These are phyloP conservation scores for Persicaria tinctoria DNA, from an alignment of 148 eudicot species.

Conservation along the genomic window DNA sequence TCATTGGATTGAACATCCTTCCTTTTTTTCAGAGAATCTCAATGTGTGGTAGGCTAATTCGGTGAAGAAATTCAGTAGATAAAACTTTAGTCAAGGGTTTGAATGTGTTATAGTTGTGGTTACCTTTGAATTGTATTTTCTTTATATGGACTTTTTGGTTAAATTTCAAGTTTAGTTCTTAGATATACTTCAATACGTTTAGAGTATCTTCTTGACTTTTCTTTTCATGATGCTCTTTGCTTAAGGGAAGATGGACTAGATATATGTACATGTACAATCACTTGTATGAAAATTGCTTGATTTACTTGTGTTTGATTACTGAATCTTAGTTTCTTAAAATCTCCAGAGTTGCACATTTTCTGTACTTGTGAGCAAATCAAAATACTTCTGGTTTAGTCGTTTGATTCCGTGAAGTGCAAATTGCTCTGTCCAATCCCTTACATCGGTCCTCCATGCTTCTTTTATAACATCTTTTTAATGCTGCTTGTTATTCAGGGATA, in stretches of 20 bases:
- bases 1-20: neutral
- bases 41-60: neutral
- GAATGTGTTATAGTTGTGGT: neutral
- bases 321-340: neutral
- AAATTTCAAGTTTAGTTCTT: neutral
- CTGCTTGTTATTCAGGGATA: neutral
- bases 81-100: neutral
- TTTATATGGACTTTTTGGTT: neutral
- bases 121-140: neutral
- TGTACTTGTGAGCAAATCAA: neutral
- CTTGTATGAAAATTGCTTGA: neutral
- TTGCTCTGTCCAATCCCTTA: neutral
- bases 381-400: neutral
- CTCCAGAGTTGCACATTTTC: neutral
- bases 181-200: neutral
- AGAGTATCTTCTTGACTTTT: neutral
- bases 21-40: neutral
- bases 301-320: neutral
- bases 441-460: neutral
- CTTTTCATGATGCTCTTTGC: neutral
- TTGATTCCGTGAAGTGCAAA: neutral
- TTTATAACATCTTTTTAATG: neutral
- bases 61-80: neutral
- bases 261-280: neutral
- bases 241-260: neutral